Conservation (phyloP, 2,329 filamentous ascomycete genomes). For the Nannizzia gypsea region DNA sequence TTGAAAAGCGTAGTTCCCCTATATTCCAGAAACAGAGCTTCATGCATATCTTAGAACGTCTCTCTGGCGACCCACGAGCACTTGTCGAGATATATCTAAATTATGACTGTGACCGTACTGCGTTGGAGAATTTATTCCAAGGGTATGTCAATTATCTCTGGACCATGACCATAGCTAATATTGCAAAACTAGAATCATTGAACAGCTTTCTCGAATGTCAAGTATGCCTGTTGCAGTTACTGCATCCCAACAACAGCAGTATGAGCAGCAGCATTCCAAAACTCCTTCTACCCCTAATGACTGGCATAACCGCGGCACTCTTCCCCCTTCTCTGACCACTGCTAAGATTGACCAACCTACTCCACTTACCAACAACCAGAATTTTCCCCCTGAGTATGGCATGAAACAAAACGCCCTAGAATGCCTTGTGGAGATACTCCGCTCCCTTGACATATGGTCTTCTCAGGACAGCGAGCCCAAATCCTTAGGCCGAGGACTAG, state of each 20-base stretch:
- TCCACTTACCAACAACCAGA: slow-evolving; percentile 38
- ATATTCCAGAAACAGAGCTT: slow-evolving; percentile 87
- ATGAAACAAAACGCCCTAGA: slow-evolving; percentile 85
- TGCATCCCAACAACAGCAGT: slow-evolving; percentile 68
- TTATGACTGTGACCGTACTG: slow-evolving; percentile 89
- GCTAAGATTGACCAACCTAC: slow-evolving; percentile 52
- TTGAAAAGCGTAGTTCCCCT: slow-evolving; percentile 78
- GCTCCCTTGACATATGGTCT: slow-evolving; percentile 89
- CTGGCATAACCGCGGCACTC: slow-evolving; percentile 74
- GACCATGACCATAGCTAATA: slow-evolving; percentile 5
- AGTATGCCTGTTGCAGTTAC: slow-evolving; percentile 66
- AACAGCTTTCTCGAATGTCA: slow-evolving; percentile 80
- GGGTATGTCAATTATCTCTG: slow-evolving; percentile 26
- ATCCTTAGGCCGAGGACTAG: slow-evolving; percentile 5
- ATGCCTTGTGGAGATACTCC: slow-evolving; percentile 73
- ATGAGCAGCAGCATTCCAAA: slow-evolving; percentile 59
- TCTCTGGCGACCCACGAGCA: slow-evolving; percentile 75
- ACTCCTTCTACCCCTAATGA: slow-evolving; percentile 53
- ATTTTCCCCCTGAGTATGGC: slow-evolving; percentile 77
- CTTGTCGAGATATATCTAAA: slow-evolving; percentile 94
- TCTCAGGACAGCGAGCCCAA: slow-evolving; percentile 49
- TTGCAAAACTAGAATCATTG: slow-evolving; percentile 53
- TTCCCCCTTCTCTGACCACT: slow-evolving; percentile 77
- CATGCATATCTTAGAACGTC: slow-evolving; percentile 68
- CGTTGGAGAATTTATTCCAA: slow-evolving; percentile 94